Percentiles rank a stretch among this genome's conserved stretches.
Evolutionary conservation across 495 filamentous ascomycete genomes (phyloP).

Genomic region (Astrothelium subdiscretum): DNA sequence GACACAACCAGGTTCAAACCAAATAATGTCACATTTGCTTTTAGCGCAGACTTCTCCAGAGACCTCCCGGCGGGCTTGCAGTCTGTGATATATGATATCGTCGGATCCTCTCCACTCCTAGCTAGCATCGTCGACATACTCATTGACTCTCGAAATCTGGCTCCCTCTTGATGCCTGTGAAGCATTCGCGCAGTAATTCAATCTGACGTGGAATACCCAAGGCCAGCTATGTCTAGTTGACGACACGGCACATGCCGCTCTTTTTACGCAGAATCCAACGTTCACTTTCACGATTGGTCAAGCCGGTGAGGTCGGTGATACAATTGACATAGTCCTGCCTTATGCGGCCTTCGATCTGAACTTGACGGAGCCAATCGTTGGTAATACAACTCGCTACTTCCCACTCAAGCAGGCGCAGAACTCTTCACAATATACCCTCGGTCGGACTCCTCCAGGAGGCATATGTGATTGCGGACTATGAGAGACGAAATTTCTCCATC

Average conservation of each 20-base stretch:
- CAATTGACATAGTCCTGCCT: constrained; percentile 17
- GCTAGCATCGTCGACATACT: constrained; percentile 5
- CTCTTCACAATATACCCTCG: constrained; percentile 19
- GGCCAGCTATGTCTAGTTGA: constrained; percentile 33
- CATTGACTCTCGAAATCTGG: constrained; percentile 15
- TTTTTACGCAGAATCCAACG: constrained; percentile 19
- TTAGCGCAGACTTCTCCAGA: constrained; percentile 5
- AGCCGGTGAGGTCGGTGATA: constrained; percentile 17
- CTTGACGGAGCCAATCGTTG: constrained; percentile 3
- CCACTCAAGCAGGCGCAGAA: constrained; percentile 20
- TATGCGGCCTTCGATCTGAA: constrained; percentile 23
- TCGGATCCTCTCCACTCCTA: constrained; percentile 9
- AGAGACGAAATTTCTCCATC: constrained; percentile 23
- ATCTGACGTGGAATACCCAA: constrained; percentile 44
- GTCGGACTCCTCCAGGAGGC: constrained; percentile 28
- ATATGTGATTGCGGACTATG: constrained; percentile 28
- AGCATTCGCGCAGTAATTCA: constrained; percentile 44
- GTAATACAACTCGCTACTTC: constrained; percentile 19
- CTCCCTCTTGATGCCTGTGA: constrained; percentile 10
- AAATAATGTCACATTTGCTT: constrained; percentile 4
- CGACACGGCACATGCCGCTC: constrained; percentile 15
- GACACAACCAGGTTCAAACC: constrained; percentile 4
- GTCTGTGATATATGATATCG: constrained; percentile 6
- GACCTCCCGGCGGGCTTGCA: constrained; percentile 9
- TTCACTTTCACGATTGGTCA: constrained; percentile 13